These are phyloP conservation scores for Pleomassaria siparia DNA, from an alignment of 2,329 filamentous ascomycete species.

Conservation along the genomic window DNA sequence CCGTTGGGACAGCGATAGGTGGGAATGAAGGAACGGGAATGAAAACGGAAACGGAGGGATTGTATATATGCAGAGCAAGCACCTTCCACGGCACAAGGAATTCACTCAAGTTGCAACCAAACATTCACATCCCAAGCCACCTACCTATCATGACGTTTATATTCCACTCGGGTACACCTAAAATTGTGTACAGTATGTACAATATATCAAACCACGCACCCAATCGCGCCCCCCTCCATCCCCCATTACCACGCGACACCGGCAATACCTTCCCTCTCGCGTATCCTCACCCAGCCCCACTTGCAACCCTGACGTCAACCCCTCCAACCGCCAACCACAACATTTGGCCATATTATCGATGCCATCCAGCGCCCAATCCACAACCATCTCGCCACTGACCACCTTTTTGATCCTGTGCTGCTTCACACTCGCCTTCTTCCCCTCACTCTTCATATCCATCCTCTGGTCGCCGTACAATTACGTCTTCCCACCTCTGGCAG, in stretches of 20 bases:
- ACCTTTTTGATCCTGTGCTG: constrained; percentile 50
- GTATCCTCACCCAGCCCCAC: constrained; percentile 8
- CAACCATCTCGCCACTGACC: constrained; percentile 38
- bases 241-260: not conserved
- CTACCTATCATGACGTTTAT: no score
- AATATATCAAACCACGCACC: not conserved
- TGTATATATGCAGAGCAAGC: constrained; percentile 28
- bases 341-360: constrained; percentile 6
- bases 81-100: constrained; percentile 1
- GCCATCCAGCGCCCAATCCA: constrained; percentile 21
- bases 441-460: constrained; percentile 47
- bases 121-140: no score
- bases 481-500: constrained; percentile 21
- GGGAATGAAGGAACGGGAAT: not conserved
- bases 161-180: no score
- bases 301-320: constrained; percentile 21
- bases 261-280: constrained; percentile 14
- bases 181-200: no score
- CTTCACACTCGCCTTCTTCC: constrained; percentile 56
- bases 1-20: constrained; percentile 61
- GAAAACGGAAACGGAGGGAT: not conserved
- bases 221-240: not conserved
- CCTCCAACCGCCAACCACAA: constrained; percentile 1
- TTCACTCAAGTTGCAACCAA: not conserved
- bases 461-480: constrained; percentile 41